Base-by-base conservation (phyloP, 1,139 yeast species). In the Saccharomyces hybrid region DNA sequence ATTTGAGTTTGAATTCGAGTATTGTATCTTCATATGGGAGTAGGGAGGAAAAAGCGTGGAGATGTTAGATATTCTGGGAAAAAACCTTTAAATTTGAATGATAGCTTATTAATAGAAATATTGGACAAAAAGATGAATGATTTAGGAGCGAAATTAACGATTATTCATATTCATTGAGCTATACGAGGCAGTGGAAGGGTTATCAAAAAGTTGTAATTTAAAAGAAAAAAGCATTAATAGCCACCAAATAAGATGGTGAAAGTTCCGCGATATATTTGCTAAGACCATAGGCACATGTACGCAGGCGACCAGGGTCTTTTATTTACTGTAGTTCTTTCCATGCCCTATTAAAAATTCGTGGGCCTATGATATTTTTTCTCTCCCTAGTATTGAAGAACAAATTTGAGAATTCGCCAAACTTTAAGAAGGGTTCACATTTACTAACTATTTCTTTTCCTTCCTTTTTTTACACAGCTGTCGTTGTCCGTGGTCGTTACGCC, bases 401-500 rank as follows among this genome's bases (percentile, higher is more conserved):
- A 30, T 1, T 20, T 20, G 13, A 30, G 31, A 30, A 30, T 30
- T 30, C 31, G 5, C 13, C 11, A 30, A 30, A 30, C 30, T 30
- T 8, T 9, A 30, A 3, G 13, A 30, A 30, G 13, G 31, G 11
- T 30, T 30, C 31, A 30, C 31, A 4, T 3, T 9, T 34, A 34
- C 41, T 34, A 34, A 34, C 41, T 34, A 34, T 34, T 34, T 14
- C 14, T 34, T 34, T 34, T 14, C 20, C 14, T 34, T 14, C 20
- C 41, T 4, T 14, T 34, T 34, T 38, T 16, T 16, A 7, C 23
- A 59, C 74, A 88, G 98, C 99, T 82, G 91, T 93, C 81, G 91
- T 93, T 78, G 96, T 93, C 80, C 95, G 98, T 80, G 99, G 99
- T 77, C 95, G 99, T 84, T 93, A 84, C 88, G 99, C 99, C 78